Percentiles rank a stretch among this genome's conserved stretches.
phyloP scores from a whole-genome alignment of 495 filamentous ascomycete genomes.

The Penicillium pancosmium region DNA sequence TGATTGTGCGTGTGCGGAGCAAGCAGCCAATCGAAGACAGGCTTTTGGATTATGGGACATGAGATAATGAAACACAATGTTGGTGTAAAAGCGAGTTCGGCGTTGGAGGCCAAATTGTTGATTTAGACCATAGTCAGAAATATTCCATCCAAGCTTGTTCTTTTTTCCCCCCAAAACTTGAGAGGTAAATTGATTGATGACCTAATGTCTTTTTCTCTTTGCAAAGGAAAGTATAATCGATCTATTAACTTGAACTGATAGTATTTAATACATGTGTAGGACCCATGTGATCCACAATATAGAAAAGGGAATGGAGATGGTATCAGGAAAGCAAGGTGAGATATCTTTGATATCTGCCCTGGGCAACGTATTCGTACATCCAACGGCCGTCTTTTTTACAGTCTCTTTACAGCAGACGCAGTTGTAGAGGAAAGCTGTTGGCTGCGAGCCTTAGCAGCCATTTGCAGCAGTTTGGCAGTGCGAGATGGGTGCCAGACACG shows the following conservation, averaged over 20 bases:
- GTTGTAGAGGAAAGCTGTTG: constrained; percentile 31
- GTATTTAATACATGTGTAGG: constrained; percentile 5
- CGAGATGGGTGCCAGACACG: constrained; percentile 58
- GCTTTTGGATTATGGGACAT: too few relatives aligned
- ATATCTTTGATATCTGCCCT: constrained; percentile 6
- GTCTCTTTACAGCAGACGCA: constrained; percentile 31
- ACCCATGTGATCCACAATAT: background rate
- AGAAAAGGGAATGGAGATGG: constrained; percentile 31
- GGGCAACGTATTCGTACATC: constrained; percentile 26
- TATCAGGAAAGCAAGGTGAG: constrained; percentile 21
- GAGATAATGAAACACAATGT: too few relatives aligned
- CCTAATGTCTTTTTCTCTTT: background rate
- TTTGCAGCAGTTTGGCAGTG: constrained; percentile 51
- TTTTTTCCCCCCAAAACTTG: too few relatives aligned
- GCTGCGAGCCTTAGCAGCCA: constrained; percentile 42
- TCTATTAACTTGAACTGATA: background rate
- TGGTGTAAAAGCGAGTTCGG: too few relatives aligned
- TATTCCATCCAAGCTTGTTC: too few relatives aligned
- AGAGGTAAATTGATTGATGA: too few relatives aligned
- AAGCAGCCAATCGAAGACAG: too few relatives aligned
- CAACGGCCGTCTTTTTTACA: constrained; percentile 18
- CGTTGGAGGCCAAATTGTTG: too few relatives aligned
- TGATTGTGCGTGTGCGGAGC: too few relatives aligned
- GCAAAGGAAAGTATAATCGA: background rate
- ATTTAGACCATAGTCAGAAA: too few relatives aligned